Evolutionary conservation across 352 stramenopile genomes (phyloP).

Genomic region (Detonula confervacea): DNA sequence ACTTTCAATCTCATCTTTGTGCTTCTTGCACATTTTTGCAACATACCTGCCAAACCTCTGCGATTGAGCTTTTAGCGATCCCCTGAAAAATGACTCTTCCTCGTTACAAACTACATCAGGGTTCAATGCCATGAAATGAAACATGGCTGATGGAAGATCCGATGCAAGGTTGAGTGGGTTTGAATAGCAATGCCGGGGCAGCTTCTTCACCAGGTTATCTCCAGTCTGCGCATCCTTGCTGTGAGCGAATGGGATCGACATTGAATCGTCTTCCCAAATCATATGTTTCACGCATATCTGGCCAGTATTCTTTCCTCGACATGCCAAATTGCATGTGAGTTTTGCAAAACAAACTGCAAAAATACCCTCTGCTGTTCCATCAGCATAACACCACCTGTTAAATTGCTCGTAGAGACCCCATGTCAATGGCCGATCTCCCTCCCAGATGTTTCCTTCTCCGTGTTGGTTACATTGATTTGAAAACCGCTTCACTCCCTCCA

Average conservation of each 20-base stretch:
- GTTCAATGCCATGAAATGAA: conserved; percentile 29
- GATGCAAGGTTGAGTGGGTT: conserved; percentile 29
- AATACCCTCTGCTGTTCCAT: conserved; percentile 8
- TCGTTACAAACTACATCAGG: conserved; percentile 10
- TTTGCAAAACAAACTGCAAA: conserved; percentile 19
- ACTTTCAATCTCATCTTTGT: conserved; percentile 7
- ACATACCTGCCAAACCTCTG: conserved; percentile 13
- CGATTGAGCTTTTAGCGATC: not conserved
- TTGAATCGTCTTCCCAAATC: conserved; percentile 1
- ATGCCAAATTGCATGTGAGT: conserved; percentile 28
- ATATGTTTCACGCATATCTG: conserved; percentile 23
- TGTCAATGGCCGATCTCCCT: conserved; percentile 14
- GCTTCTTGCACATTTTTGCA: not conserved
- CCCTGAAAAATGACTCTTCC: conserved; percentile 6
- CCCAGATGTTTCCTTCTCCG: conserved; percentile 26
- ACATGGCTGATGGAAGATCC: conserved; percentile 11
- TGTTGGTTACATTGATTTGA: not conserved
- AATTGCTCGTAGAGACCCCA: conserved; percentile 18
- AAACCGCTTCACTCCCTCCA: conserved; percentile 21
- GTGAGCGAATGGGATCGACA: conserved; percentile 25
- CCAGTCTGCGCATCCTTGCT: conserved; percentile 24
- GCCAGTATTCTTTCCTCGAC: conserved; percentile 21
- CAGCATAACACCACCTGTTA: conserved; percentile 15
- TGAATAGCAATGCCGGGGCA: conserved; percentile 18
- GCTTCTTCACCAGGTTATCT: conserved; percentile 11